These are phyloP conservation scores for Camelina laxa DNA, from an alignment of 345 rosid species.

Conservation along the genomic window DNA sequence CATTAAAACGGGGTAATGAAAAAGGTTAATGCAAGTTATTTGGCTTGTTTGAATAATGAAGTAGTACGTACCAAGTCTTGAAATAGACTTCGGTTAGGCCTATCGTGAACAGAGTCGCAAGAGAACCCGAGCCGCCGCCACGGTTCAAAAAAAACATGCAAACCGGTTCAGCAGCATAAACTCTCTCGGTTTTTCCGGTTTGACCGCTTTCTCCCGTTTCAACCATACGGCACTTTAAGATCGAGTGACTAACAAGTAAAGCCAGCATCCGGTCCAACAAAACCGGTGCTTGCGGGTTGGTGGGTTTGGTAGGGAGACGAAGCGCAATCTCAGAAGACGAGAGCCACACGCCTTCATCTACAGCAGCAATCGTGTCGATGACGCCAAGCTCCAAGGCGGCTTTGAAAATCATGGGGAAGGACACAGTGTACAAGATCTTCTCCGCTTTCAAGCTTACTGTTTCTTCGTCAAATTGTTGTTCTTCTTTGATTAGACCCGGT, in stretches of 20 bases:
- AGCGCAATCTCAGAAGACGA: background rate
- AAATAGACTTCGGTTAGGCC: background rate
- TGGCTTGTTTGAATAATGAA: background rate
- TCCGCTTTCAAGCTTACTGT: background rate
- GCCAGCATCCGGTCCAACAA: background rate
- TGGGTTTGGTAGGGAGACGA: background rate
- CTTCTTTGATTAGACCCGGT: background rate
- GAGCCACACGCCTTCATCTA: background rate
- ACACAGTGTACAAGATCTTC: background rate
- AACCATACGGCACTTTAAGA: background rate
- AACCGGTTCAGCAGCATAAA: background rate
- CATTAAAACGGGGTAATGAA: too few relatives aligned
- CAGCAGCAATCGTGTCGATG: background rate
- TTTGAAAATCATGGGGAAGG: background rate
- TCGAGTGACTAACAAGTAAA: background rate
- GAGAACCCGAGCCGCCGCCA: background rate
- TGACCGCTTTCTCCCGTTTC: background rate
- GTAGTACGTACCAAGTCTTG: background rate
- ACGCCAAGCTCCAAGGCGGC: background rate
- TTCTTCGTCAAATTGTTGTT: background rate
- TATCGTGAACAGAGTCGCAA: background rate
- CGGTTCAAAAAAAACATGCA: background rate
- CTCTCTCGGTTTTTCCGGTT: background rate
- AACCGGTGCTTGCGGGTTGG: background rate
- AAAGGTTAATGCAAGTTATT: too few relatives aligned